Percentiles rank a stretch among this genome's conserved stretches.
Evolutionary conservation across 2,329 filamentous ascomycete species (phyloP).

Genomic region (Geosmithia flava): DNA sequence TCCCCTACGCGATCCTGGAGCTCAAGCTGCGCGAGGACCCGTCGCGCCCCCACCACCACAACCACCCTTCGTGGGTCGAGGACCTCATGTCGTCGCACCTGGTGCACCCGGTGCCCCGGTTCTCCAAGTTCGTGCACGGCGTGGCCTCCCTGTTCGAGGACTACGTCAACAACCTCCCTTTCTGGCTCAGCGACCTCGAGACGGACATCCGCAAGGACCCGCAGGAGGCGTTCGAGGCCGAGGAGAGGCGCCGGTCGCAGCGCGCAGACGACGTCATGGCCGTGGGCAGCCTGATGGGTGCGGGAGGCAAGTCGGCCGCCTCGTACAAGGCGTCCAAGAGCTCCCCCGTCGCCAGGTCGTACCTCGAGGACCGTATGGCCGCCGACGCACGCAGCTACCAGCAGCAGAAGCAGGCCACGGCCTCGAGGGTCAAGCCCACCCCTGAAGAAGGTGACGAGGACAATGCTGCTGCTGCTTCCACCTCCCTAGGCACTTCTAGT

Average conservation of each 20-base stretch:
- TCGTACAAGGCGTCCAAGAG: conserved; percentile 47
- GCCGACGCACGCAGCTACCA: conserved; percentile 24
- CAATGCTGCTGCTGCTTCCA: conserved; percentile 26
- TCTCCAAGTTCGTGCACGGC: conserved; percentile 96
- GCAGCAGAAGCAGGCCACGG: conserved; percentile 5
- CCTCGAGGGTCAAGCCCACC: conserved; percentile 1
- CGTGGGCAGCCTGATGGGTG: conserved; percentile 74
- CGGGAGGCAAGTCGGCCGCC: conserved; percentile 34
- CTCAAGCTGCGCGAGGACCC: conserved; percentile 70
- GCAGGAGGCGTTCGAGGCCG: conserved; percentile 78
- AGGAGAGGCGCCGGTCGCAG: conserved; percentile 72
- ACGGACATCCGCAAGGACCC: conserved; percentile 91
- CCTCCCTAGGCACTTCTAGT: conserved; percentile 19
- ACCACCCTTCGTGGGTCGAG: conserved; percentile 73
- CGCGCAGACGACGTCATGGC: conserved; percentile 78
- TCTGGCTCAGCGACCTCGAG: conserved; percentile 89
- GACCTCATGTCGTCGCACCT: conserved; percentile 90
- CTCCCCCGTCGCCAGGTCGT: conserved; percentile 58
- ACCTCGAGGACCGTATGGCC: conserved; percentile 41
- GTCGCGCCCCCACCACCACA: conserved; percentile 27
- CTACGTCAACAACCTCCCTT: conserved; percentile 88
- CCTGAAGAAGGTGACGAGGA: conserved; percentile 15
- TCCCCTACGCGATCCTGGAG: conserved; percentile 83
- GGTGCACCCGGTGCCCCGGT: conserved; percentile 76
- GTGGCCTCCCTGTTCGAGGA: conserved; percentile 88